phyloP scores from a whole-genome alignment of 176 grass and related monocot species.

The Pharus latifolius region DNA sequence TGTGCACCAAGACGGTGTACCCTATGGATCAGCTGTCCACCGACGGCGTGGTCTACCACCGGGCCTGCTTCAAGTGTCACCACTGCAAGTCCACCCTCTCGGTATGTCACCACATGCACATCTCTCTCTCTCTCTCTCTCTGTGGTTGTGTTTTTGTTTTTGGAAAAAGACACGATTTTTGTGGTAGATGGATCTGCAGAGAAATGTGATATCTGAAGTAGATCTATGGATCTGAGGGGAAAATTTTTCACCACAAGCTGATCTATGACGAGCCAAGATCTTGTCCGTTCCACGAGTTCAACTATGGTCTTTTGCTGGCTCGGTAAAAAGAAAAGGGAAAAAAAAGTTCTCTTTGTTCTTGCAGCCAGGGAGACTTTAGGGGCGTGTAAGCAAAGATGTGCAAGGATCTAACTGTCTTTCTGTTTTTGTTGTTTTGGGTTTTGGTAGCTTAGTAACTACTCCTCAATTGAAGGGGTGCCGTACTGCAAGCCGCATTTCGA shows the following conservation, averaged over 20 bases:
- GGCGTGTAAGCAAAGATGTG: not conserved
- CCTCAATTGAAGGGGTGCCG: constrained; percentile 70
- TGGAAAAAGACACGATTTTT: not conserved
- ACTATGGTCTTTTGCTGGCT: not conserved
- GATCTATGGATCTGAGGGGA: constrained; percentile 34
- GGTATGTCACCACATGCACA: constrained; percentile 4
- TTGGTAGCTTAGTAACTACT: constrained; percentile 65
- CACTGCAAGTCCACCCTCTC: constrained; percentile 93
- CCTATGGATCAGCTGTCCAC: constrained; percentile 86
- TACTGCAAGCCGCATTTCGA: constrained; percentile 98
- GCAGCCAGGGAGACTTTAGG: not conserved
- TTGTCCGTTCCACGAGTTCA: not conserved
- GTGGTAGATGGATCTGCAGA: constrained; percentile 10
- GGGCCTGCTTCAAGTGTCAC: constrained; percentile 85
- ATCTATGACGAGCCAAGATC: not conserved
- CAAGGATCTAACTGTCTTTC: not conserved
- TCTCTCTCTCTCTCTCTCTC: not conserved
- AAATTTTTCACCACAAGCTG: not conserved
- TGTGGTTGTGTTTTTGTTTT: not conserved
- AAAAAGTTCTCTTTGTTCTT: not conserved
- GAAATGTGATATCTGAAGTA: not conserved
- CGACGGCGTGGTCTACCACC: constrained; percentile 61
- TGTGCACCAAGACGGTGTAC: constrained; percentile 90
- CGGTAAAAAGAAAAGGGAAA: not conserved
- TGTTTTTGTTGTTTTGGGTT: not conserved